Base-by-base conservation (phyloP, 1,139 yeast species). In the Pichia cactophila region DNA sequence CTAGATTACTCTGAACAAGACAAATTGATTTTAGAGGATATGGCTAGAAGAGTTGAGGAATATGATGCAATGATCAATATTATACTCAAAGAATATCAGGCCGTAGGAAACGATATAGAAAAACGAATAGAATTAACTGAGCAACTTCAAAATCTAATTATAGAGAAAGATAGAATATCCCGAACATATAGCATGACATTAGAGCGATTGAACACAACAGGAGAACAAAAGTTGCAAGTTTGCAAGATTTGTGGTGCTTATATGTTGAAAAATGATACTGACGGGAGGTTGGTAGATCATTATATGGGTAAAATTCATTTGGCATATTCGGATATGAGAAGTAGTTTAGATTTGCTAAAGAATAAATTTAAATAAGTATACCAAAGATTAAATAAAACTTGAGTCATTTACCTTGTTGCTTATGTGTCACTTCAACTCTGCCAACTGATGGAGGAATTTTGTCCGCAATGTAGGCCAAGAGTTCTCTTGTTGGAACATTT, bases 171-270 rank as follows among this genome's bases (percentile, higher is more conserved):
- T 53, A 68, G 64, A 20, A 67, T 80, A 26, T 75, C 80, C 0
- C 78, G 75, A 47, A 71, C 71, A 43, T 82, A 87, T 11, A 68
- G 86, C 42, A 72, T 69, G 36, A 69, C 85, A 1, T 76, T 85
- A 9, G 96, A 87, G 51, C 83, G 81, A 57, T 77, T 84, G 7
- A 95, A 95, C 1, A 95, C 86, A 56, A 78, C 90, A 5, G 87
- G 95, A 1, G 95, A 86, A 61, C 97, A 90, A 60, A 86, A 86
- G 62, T 71, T 90, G 46, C 97, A 89, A 64, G 95, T 88, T 0
- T 92, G 98, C 68, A 86, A 81, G 57, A 82, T 81, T 2, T 92
- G 98, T 69, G 97, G 96, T 0, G 96, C 96, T 0, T 88, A 84
- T 63, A 71, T 92, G 49, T 86, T 96, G 5, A 72, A 95, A 53